Evolutionary conservation across 176 grass and related monocot species (phyloP).

Genomic region (Alloteropsis semialata): DNA sequence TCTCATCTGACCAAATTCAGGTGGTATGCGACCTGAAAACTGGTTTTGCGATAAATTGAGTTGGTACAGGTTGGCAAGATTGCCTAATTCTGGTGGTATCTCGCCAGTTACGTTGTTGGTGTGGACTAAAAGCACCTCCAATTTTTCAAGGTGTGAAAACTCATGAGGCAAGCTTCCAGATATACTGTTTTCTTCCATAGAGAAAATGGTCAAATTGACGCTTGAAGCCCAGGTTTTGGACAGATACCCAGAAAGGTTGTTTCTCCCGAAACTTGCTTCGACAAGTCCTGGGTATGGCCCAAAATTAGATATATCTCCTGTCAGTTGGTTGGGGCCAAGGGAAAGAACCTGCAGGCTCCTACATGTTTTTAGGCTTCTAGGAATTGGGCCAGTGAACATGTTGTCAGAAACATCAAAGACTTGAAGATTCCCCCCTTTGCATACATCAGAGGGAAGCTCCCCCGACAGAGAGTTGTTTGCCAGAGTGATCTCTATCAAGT

Average conservation of each 20-base stretch:
- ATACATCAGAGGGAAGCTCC: neutral
- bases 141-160: neutral
- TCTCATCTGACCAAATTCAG: too few species aligned
- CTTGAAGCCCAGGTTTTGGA: neutral
- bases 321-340: neutral
- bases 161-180: neutral
- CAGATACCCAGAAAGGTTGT: neutral
- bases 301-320: conserved; percentile 20
- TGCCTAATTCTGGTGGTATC: conserved; percentile 4
- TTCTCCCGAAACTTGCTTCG: neutral
- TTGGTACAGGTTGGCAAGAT: neutral
- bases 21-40: neutral
- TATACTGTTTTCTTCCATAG: neutral
- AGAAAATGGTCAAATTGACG: neutral
- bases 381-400: neutral
- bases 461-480: neutral
- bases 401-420: accelerated
- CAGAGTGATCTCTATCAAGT: neutral
- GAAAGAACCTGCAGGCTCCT: neutral
- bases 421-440: neutral
- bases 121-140: neutral
- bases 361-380: conserved; percentile 4
- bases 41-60: neutral
- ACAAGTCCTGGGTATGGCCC: neutral
- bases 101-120: neutral